These are phyloP conservation scores for Lodderomyces beijingensis DNA, from an alignment of 1,139 yeast genomes.

Conservation along the genomic window DNA sequence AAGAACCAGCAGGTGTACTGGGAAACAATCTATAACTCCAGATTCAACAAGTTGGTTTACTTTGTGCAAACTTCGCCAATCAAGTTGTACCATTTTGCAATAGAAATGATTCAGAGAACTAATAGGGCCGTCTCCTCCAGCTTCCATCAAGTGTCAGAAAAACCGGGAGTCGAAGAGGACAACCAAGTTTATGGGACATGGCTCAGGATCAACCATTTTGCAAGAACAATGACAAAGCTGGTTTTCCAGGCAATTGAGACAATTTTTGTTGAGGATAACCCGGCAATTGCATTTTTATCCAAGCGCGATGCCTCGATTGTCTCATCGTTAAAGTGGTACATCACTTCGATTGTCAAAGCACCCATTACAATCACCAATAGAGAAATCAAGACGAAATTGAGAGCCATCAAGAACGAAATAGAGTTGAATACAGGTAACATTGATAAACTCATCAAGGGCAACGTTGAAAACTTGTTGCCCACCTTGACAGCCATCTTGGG, in stretches of 20 bases:
- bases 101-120: slow-evolving; percentile 8
- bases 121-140: slow-evolving; percentile 6
- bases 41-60: slow-evolving; percentile 25
- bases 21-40: slow-evolving; percentile 26
- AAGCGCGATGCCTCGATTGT: slow-evolving; percentile 4
- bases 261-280: slow-evolving; percentile 11
- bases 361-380: slow-evolving; percentile 19
- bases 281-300: slow-evolving; percentile 12
- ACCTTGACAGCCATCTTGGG: slow-evolving; percentile 11
- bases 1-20: slow-evolving; percentile 37
- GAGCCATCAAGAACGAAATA: slow-evolving; percentile 18
- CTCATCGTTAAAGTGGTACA: slow-evolving; percentile 8
- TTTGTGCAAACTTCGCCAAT: slow-evolving; percentile 33
- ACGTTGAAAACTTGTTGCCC: slow-evolving; percentile 12
- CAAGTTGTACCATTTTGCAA: slow-evolving; percentile 16
- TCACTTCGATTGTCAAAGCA: slow-evolving; percentile 13
- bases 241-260: slow-evolving; percentile 6
- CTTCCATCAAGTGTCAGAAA: slow-evolving; percentile 5
- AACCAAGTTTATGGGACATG: slow-evolving; percentile 12
- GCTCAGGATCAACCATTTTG: slow-evolving; percentile 5
- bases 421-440: slow-evolving; percentile 18
- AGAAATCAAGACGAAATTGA: slow-evolving; percentile 21
- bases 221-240: slow-evolving; percentile 6
- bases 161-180: background rate
- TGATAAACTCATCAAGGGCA: slow-evolving; percentile 20